A percentile compares a stretch with the other conserved stretches of the same genome.
phyloP scores from a whole-genome alignment of 768 basidiomycete species.

The Asterophora lycoperdoides region DNA sequence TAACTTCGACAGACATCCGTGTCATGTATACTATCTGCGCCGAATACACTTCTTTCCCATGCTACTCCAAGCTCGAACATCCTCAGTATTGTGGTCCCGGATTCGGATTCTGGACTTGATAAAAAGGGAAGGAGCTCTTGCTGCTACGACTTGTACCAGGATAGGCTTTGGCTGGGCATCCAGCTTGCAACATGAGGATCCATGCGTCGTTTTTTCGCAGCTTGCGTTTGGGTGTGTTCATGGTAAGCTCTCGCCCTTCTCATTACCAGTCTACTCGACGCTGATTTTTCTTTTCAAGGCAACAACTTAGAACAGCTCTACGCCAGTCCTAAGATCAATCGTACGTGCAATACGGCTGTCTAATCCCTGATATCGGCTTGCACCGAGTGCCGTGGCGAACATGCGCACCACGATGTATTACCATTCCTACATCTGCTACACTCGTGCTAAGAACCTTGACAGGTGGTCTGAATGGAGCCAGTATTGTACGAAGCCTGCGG shows the following conservation, averaged over 20 bases:
- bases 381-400: constrained; percentile 24
- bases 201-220: not conserved
- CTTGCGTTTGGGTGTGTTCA: not conserved
- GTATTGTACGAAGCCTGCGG: not conserved
- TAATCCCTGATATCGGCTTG: constrained; percentile 33
- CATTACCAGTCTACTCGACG: not conserved
- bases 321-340: constrained; percentile 13
- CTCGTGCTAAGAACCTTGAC: not conserved
- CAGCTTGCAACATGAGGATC: not conserved
- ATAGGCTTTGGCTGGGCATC: not conserved
- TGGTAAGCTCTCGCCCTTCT: not conserved
- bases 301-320: not conserved
- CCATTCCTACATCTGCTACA: not conserved
- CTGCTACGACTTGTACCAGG: not conserved
- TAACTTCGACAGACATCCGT: too few relatives aligned
- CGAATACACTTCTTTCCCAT: not conserved
- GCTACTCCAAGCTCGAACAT: not conserved
- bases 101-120: too few relatives aligned
- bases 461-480: constrained; percentile 4
- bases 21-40: constrained; percentile 1
- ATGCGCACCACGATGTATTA: constrained; percentile 1
- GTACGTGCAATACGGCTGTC: constrained; percentile 29
- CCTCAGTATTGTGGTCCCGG: not conserved
- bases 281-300: not conserved
- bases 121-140: not conserved